Base-by-base conservation (phyloP, 768 basidiomycete genomes). In the Floccularia luteovirens region DNA sequence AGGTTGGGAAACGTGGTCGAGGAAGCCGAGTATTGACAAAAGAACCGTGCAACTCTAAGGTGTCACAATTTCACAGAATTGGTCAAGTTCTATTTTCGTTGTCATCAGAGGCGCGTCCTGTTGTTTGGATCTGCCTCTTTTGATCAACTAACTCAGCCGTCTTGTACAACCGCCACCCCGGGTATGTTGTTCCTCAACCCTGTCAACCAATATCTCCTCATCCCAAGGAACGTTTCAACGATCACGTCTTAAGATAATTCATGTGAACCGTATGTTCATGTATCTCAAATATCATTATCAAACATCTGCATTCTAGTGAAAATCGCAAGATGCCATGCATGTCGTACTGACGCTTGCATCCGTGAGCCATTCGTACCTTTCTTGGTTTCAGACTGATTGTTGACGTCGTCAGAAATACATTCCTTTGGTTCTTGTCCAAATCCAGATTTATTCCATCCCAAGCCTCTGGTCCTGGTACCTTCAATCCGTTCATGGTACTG, bases 401-500 rank as follows among this genome's bases (percentile, higher is more conserved):
- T 42, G 40, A 48, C 43, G 37, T 50, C 44, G 45, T 48, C 48
- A 51, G 32, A 31, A 31, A 48, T 44, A 38, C 42, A 39, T 46
- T 44, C 48, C 48, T 50, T 51, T 46, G 45, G 38, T 51, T 46
- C 45, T 53, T 55, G 48, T 51, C 50, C 46, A 48, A 42, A 44
- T 48, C 41, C 42, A 48, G 46, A 46, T 47, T 45, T 48, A 47
- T 19, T 23, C 17, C 14, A 40, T 43, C 46, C 54, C 52, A 45
- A 53, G 43, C 41, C 48, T 55, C 38, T 51, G 51, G 54, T 41
- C 42, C 53, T 48, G 54, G 54, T 50, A 41, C 48, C 44, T 48
- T 43, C 52, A 48, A 27, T 24, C 25, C 31, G 34, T 31, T 42
- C 25, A 38, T 32, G 16, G 35, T 37, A 31, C 38, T 34, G 35